These are phyloP conservation scores for Pyrenula aspistea DNA, from an alignment of 495 filamentous ascomycete species.

Conservation along the genomic window DNA sequence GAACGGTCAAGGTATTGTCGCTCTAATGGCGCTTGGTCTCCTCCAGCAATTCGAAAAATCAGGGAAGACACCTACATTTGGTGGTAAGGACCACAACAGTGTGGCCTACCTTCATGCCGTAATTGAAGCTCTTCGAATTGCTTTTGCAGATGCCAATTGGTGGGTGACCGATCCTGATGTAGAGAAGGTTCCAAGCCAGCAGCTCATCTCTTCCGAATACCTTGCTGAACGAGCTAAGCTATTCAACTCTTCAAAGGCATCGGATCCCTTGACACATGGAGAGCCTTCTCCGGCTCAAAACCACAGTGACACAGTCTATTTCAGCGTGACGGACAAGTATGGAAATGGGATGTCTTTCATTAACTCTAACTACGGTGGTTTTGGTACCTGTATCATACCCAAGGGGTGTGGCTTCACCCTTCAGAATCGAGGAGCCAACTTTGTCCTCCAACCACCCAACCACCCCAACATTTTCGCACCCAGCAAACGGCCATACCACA, in stretches of 20 bases:
- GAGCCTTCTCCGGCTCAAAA: conserved; percentile 48
- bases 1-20: conserved; percentile 95
- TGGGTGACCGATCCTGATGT: conserved; percentile 77
- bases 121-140: conserved; percentile 82
- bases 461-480: conserved; percentile 76
- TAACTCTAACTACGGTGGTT: conserved; percentile 86
- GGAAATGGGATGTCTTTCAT: conserved; percentile 95
- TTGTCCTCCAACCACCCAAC: conserved; percentile 43
- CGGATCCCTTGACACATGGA: conserved; percentile 49
- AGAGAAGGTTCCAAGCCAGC: conserved; percentile 46
- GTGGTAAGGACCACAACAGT: conserved; percentile 58
- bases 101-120: conserved; percentile 74
- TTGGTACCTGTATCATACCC: conserved; percentile 83
- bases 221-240: conserved; percentile 56
- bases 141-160: conserved; percentile 84
- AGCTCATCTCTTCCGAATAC: conserved; percentile 48
- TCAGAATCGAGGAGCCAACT: conserved; percentile 87
- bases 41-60: conserved; percentile 69
- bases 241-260: conserved; percentile 48
- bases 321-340: conserved; percentile 62
- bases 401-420: conserved; percentile 76
- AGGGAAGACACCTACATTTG: conserved; percentile 60
- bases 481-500: conserved; percentile 89
- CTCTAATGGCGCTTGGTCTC: conserved; percentile 86
- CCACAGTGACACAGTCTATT: conserved; percentile 85